A percentile compares a stretch with the other conserved stretches of the same genome.
phyloP scores from a whole-genome alignment of 176 grass and related monocot species.

The Oryza longistaminata region DNA sequence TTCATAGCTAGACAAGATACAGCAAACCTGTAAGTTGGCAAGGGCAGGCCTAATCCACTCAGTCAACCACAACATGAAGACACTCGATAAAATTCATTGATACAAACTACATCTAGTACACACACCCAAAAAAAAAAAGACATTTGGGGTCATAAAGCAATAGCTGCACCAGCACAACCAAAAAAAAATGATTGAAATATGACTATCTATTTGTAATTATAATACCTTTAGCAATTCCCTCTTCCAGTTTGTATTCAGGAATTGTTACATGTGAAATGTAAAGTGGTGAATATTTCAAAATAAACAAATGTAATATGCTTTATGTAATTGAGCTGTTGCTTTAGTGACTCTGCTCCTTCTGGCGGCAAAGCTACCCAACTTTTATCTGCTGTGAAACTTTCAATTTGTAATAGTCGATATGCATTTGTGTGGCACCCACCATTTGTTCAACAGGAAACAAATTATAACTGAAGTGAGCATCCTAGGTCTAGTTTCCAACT shows the following conservation, averaged over 20 bases:
- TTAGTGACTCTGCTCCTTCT: not conserved
- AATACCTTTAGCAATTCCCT: not conserved
- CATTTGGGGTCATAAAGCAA: not conserved
- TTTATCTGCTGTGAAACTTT: not conserved
- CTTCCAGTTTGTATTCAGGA: not conserved
- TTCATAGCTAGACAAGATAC: not conserved
- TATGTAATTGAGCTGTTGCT: not conserved
- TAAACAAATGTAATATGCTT: not conserved
- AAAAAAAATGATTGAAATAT: not conserved
- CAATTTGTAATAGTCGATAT: not conserved
- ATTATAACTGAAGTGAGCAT: not conserved
- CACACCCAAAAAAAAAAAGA: not conserved
- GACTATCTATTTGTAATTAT: not conserved
- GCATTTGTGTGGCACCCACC: not conserved
- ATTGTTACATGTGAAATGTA: not conserved
- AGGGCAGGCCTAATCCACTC: not conserved
- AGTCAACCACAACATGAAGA: not conserved
- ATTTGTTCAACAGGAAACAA: not conserved
- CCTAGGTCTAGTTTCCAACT: not conserved
- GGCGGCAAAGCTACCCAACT: not conserved
- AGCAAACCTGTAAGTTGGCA: constrained; percentile 2
- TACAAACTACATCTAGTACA: not conserved
- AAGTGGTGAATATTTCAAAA: not conserved
- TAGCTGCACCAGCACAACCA: not conserved
- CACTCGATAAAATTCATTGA: not conserved